These are phyloP conservation scores for Tritrichomonas musculus DNA, from an alignment of 208 protist genomes.

Conservation along the genomic window DNA sequence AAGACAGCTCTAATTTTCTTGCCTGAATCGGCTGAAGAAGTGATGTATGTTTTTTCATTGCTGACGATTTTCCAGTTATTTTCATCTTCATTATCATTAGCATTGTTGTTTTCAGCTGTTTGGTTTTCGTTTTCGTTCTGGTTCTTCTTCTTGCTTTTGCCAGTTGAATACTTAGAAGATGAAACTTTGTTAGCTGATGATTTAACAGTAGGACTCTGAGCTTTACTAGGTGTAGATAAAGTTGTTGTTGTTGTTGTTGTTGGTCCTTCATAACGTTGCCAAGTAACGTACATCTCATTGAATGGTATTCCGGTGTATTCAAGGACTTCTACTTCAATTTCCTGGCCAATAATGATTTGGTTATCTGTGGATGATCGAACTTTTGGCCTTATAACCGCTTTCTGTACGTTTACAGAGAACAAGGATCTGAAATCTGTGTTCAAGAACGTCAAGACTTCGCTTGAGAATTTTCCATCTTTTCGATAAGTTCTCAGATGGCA, in stretches of 20 bases:
- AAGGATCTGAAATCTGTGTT: not conserved
- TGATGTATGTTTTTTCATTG: not conserved
- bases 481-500: not conserved
- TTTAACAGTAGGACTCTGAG: not conserved
- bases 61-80: not conserved
- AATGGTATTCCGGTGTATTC: not conserved
- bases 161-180: too few species aligned
- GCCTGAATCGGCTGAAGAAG: not conserved
- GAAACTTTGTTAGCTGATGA: too few species aligned
- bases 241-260: too few species aligned
- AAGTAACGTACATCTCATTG: not conserved
- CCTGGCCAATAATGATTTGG: not conserved
- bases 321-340: not conserved
- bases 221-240: not conserved
- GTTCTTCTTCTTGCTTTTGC: too few species aligned
- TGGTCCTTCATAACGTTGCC: not conserved
- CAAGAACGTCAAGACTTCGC: not conserved
- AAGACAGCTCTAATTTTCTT: not conserved
- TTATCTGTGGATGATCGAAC: too few species aligned
- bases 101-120: too few species aligned
- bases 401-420: not conserved
- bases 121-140: too few species aligned
- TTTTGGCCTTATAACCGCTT: not conserved
- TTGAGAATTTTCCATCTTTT: not conserved
- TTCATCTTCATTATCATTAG: too few species aligned